These are phyloP conservation scores for Euphorbia corollata DNA, from an alignment of 441 rosid genomes.

Conservation along the genomic window DNA sequence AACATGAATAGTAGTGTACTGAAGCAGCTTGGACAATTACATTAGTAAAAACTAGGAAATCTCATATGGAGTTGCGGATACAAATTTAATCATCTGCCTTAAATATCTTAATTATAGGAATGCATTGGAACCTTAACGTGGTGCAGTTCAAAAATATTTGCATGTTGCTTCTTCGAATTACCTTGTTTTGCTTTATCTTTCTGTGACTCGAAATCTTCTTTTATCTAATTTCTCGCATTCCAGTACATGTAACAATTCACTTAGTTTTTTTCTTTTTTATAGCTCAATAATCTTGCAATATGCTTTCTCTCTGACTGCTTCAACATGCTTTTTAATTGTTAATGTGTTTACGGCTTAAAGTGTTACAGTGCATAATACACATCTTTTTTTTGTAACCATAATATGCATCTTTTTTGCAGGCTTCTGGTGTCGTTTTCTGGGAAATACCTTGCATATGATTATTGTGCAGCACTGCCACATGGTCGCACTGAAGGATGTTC, in stretches of 20 bases:
- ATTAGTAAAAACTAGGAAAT: neutral
- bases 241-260: neutral
- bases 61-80: neutral
- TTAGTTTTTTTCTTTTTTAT: neutral
- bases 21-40: neutral
- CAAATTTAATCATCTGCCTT: neutral
- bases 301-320: neutral
- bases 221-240: neutral
- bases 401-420: slow-evolving; percentile 35
- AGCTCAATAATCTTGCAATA: neutral
- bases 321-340: neutral
- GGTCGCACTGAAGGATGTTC: slow-evolving; percentile 33
- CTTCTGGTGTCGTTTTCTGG: slow-evolving; percentile 86
- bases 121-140: neutral
- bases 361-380: neutral
- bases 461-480: slow-evolving; percentile 37
- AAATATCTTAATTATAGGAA: neutral
- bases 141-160: neutral
- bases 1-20: neutral
- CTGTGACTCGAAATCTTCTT: neutral
- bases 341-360: neutral
- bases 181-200: neutral
- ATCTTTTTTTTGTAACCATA: too few relatives aligned
- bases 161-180: neutral
- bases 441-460: slow-evolving; percentile 63